Conservation (phyloP, 2,329 filamentous ascomycete genomes). For the Epichloe amarillans region DNA sequence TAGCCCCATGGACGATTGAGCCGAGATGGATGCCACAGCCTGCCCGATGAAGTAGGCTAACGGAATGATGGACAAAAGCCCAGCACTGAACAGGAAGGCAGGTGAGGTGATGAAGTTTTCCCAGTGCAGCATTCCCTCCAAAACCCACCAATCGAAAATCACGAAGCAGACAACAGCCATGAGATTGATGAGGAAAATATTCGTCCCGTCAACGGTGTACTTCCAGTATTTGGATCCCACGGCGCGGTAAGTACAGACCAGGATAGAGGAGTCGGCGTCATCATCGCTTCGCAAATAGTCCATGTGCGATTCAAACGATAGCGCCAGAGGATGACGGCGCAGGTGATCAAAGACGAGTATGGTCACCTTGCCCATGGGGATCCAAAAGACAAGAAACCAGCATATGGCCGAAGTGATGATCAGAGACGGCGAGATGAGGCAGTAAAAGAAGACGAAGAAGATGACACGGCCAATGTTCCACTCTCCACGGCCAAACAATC, state of each 20-base stretch:
- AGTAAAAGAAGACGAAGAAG: conserved; percentile 95
- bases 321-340: conserved; percentile 76
- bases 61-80: conserved; percentile 84
- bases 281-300: conserved; percentile 58
- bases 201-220: conserved; percentile 95
- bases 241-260: conserved; percentile 93
- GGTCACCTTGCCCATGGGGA: conserved; percentile 95
- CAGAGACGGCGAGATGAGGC: conserved; percentile 73
- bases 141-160: conserved; percentile 80
- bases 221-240: conserved; percentile 97
- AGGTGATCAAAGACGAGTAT: conserved; percentile 83
- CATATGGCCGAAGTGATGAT: conserved; percentile 78
- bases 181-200: conserved; percentile 97
- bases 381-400: conserved; percentile 95
- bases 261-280: conserved; percentile 67
- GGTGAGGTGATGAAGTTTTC: conserved; percentile 65
- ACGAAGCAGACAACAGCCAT: conserved; percentile 88
- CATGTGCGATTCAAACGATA: conserved; percentile 84
- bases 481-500: conserved; percentile 86
- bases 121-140: conserved; percentile 54
- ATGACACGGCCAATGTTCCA: conserved; percentile 92
- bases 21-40: conserved; percentile 94
- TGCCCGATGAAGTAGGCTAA: conserved; percentile 97
- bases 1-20: conserved; percentile 95
- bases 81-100: conserved; percentile 73